Percentiles rank a stretch among this genome's conserved stretches.
These are phyloP conservation scores for Akanthomyces dipterigenus DNA, from an alignment of 2,329 filamentous ascomycete species.

Conservation along the genomic window DNA sequence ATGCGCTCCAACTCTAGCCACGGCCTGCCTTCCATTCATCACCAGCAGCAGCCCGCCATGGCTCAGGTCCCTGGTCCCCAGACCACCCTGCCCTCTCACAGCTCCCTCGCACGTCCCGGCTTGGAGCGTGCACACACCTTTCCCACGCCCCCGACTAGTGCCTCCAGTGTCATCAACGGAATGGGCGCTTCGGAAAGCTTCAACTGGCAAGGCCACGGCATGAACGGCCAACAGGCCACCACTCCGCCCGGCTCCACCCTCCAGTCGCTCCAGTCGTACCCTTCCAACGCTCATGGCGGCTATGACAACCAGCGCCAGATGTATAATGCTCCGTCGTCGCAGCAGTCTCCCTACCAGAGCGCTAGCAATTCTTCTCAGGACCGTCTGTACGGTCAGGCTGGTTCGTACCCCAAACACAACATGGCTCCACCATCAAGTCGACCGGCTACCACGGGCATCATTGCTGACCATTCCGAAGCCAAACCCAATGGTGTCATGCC, in stretches of 20 bases:
- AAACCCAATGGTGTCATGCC: constrained; percentile 64
- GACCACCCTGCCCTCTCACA: constrained; percentile 56
- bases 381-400: constrained; percentile 60
- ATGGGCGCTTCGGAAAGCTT: constrained; percentile 74
- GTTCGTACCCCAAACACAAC: constrained; percentile 71
- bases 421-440: constrained; percentile 76
- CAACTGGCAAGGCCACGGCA: constrained; percentile 64
- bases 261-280: constrained; percentile 75
- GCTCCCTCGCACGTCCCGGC: constrained; percentile 64
- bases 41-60: constrained; percentile 49
- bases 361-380: constrained; percentile 54
- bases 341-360: constrained; percentile 66
- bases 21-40: constrained; percentile 62
- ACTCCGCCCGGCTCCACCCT: constrained; percentile 75
- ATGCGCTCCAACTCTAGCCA: constrained; percentile 48
- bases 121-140: constrained; percentile 87
- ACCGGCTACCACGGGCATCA: constrained; percentile 48
- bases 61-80: constrained; percentile 54
- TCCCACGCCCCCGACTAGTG: constrained; percentile 86
- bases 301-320: constrained; percentile 75
- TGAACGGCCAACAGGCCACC: constrained; percentile 63
- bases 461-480: constrained; percentile 56
- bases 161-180: constrained; percentile 71
- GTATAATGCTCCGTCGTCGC: constrained; percentile 64
- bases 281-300: constrained; percentile 50